Evolutionary conservation across 2,329 filamentous ascomycete species (phyloP).

Genomic region (Diplocarpon rosae): DNA sequence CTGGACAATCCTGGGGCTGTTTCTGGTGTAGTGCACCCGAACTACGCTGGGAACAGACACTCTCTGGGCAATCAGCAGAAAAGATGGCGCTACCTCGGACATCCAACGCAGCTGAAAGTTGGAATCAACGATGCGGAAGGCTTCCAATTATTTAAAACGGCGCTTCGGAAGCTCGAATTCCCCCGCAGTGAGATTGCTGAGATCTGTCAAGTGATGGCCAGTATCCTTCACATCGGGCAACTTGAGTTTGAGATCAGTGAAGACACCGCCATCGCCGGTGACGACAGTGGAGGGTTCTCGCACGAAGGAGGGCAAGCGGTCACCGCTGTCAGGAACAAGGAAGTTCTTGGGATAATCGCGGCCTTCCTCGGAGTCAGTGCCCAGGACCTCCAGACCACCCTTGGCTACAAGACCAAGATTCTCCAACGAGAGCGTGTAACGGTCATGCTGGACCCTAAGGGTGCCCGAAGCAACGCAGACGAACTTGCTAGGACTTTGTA

Average conservation of each 20-base stretch:
- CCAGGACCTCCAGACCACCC: conserved; percentile 70
- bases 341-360: conserved; percentile 72
- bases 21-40: conserved; percentile 35
- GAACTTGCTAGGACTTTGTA: conserved; percentile 90
- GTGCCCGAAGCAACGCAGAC: conserved; percentile 83
- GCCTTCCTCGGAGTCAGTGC: conserved; percentile 87
- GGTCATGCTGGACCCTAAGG: conserved; percentile 88
- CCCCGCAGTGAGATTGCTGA: conserved; percentile 88
- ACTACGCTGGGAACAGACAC: conserved; percentile 35
- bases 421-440: conserved; percentile 95
- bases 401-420: conserved; percentile 95
- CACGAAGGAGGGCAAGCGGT: conserved; percentile 82
- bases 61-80: conserved; percentile 44
- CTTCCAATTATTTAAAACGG: conserved; percentile 96
- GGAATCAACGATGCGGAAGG: conserved; percentile 93
- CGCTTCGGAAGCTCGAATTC: conserved; percentile 87
- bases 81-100: conserved; percentile 91
- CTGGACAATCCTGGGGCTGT: conserved; percentile 33
- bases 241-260: conserved; percentile 82
- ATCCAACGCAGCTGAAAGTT: conserved; percentile 92
- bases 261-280: conserved; percentile 65
- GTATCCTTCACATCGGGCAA: conserved; percentile 94
- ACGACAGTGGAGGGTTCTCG: conserved; percentile 93
- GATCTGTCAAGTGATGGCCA: conserved; percentile 88
- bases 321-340: conserved; percentile 88